A percentile compares a stretch with the other conserved stretches of the same genome.
These are phyloP conservation scores for Trichoderma sp. DNA, from an alignment of 2,329 filamentous ascomycete species.

Conservation along the genomic window DNA sequence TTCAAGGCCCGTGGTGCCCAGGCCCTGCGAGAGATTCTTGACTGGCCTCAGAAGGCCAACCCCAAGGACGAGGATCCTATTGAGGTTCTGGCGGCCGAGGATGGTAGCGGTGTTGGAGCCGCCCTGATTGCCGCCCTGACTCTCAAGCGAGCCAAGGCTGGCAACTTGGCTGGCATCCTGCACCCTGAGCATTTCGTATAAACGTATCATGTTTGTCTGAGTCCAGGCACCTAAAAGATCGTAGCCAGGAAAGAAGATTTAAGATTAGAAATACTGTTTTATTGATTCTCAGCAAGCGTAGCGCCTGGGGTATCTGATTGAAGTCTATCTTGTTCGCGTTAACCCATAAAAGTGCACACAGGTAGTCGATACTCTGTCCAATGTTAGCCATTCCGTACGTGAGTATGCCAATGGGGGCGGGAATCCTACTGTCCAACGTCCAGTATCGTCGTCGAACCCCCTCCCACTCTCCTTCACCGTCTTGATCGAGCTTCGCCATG, in stretches of 20 bases:
- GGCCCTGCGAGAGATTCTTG: conserved; percentile 90
- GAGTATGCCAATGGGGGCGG: neutral
- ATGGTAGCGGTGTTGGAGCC: conserved; percentile 94
- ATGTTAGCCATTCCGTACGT: conserved; percentile 27
- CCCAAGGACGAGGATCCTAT: conserved; percentile 79
- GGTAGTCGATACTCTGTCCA: conserved; percentile 65
- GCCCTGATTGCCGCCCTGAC: conserved; percentile 82
- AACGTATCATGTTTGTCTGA: neutral
- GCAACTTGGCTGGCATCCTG: conserved; percentile 61
- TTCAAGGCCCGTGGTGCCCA: conserved; percentile 91
- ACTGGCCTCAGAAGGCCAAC: conserved; percentile 73
- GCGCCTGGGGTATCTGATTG: conserved; percentile 13
- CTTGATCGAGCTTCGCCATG: conserved; percentile 58
- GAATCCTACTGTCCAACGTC: conserved; percentile 66
- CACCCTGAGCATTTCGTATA: conserved; percentile 60
- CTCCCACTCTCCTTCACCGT: conserved; percentile 75
- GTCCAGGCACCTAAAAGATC: neutral
- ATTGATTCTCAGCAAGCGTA: neutral
- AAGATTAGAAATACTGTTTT: neutral
- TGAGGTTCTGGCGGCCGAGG: conserved; percentile 84
- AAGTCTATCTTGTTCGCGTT: conserved; percentile 26
- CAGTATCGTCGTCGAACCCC: conserved; percentile 87
- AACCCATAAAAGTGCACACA: conserved; percentile 70
- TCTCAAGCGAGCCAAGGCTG: conserved; percentile 60
- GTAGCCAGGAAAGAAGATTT: conserved; percentile 3